These are phyloP conservation scores for Plasmodium berghei DNA, from an alignment of 169 alveolate genomes.

Conservation along the genomic window DNA sequence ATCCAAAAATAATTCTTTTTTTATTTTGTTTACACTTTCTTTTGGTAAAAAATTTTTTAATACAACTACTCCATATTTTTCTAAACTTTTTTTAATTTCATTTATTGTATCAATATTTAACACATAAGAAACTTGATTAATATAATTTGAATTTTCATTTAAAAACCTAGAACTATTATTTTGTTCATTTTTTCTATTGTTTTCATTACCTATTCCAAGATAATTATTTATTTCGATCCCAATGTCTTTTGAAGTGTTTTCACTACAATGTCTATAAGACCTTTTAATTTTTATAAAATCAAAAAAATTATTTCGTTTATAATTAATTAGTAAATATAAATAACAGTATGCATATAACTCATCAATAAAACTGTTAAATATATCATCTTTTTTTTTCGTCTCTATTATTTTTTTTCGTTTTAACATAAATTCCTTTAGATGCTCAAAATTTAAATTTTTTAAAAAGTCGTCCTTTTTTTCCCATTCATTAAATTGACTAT, in stretches of 20 bases:
- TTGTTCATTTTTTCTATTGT: neutral
- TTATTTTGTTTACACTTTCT: constrained; percentile 47
- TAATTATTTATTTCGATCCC: constrained; percentile 51
- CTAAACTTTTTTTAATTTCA: constrained; percentile 36
- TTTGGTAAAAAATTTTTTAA: constrained; percentile 29
- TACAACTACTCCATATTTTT: constrained; percentile 61
- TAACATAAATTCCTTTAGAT: constrained; percentile 43
- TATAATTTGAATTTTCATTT: neutral
- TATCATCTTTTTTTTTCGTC: neutral
- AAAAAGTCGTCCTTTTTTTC: constrained; percentile 7
- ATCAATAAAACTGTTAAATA: constrained; percentile 23
- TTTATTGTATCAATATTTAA: constrained; percentile 47
- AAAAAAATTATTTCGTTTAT: constrained; percentile 53
- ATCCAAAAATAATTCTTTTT: constrained; percentile 43
- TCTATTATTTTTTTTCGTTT: constrained; percentile 29
- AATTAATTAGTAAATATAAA: constrained; percentile 33
- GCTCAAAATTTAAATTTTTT: constrained; percentile 12
- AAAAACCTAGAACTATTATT: neutral
- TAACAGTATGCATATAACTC: constrained; percentile 44
- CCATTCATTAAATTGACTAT: neutral
- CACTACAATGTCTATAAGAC: constrained; percentile 72
- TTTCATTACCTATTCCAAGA: constrained; percentile 6
- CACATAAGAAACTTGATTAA: constrained; percentile 20
- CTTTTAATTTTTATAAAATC: constrained; percentile 51
- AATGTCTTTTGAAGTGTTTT: constrained; percentile 42